Percentiles rank a stretch among this genome's conserved stretches.
Evolutionary conservation across 164 flowering plant species (phyloP).

Genomic region (Dillenia suffruticosa): DNA sequence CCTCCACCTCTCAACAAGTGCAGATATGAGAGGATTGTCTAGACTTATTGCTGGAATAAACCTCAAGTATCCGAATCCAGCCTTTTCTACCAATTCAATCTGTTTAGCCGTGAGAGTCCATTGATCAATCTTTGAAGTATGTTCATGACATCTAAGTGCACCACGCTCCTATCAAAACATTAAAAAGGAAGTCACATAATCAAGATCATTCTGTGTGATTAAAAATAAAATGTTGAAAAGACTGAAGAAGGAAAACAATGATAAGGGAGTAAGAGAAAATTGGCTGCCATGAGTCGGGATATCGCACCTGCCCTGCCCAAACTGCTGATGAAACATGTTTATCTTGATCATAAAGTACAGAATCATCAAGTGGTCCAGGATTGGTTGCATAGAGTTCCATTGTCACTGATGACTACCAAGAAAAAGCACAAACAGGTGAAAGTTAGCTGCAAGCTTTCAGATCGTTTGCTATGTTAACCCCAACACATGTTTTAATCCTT

Average conservation of each 20-base stretch:
- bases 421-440: no score
- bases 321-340: conserved; percentile 72
- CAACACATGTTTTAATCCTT: no score
- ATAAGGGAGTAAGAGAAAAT: no score
- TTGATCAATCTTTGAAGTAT: conserved; percentile 69
- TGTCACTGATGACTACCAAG: no score
- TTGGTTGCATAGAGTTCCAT: conserved; percentile 45
- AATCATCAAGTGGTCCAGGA: conserved; percentile 65
- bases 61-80: conserved; percentile 67
- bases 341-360: conserved; percentile 64
- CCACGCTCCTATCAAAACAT: conserved; percentile 51
- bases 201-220: no score
- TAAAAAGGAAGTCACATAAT: no score
- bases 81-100: conserved; percentile 48
- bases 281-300: no score
- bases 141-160: conserved; percentile 77
- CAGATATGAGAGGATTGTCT: conserved; percentile 71
- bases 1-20: conserved; percentile 76
- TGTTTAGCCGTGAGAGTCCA: conserved; percentile 56
- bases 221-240: background rate
- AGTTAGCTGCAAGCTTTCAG: no score
- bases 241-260: background rate
- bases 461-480: no score
- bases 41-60: conserved; percentile 61
- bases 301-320: conserved; percentile 71